Evolutionary conservation across 2,329 filamentous ascomycete genomes (phyloP).

Genomic region (Claviceps sorghi): DNA sequence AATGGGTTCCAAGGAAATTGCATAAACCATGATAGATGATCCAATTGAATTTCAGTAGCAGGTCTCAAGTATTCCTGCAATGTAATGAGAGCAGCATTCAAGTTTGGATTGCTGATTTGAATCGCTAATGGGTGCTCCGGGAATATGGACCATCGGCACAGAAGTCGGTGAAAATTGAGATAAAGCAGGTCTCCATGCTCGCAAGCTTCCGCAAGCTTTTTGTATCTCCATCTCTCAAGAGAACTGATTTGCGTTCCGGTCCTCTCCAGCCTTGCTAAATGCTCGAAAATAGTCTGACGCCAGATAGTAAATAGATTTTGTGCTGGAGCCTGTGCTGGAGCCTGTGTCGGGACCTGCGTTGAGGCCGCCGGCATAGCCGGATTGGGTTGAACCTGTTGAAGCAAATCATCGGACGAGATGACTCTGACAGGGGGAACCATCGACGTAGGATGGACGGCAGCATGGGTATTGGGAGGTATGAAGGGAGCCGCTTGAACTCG

Average conservation of each 20-base stretch:
- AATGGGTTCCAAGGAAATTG: not conserved
- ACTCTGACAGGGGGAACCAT: not conserved
- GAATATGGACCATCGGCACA: conserved; percentile 38
- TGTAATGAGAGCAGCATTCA: conserved; percentile 12
- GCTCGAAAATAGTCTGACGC: not conserved
- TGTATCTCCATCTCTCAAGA: conserved; percentile 33
- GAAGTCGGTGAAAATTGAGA: conserved; percentile 49
- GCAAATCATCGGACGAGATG: not conserved
- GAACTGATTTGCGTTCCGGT: conserved; percentile 8
- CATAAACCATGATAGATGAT: not conserved
- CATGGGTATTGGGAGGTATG: not conserved
- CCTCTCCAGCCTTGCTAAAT: not conserved
- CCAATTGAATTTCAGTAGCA: not conserved
- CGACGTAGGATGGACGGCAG: not conserved
- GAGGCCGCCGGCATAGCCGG: not conserved
- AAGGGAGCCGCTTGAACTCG: not conserved
- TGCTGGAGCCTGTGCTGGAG: not conserved
- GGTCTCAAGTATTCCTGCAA: not conserved
- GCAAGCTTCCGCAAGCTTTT: conserved; percentile 45
- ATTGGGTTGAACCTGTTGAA: not conserved
- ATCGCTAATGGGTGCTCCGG: conserved; percentile 18
- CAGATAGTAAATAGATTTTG: not conserved
- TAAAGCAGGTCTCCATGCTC: conserved; percentile 44
- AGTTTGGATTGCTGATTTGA: not conserved
- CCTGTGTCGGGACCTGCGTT: not conserved